phyloP scores from a whole-genome alignment of 345 rosid species.

The Passiflora organensis region DNA sequence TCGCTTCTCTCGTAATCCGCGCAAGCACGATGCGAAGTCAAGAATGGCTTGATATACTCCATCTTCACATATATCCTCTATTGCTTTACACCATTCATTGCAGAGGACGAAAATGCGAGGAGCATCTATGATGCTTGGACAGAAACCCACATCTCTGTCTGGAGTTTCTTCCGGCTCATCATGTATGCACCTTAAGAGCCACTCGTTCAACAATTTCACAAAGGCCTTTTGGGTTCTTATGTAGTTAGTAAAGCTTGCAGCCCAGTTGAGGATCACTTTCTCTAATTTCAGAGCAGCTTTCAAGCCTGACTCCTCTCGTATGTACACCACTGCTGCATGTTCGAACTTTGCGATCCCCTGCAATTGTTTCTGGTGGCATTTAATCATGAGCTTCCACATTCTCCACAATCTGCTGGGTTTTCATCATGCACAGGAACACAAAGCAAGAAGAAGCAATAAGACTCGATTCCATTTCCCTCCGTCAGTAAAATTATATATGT shows the following conservation, averaged over 20 bases:
- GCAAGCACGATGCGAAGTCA: constrained; percentile 22
- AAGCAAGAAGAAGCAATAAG: background rate
- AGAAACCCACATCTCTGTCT: constrained; percentile 8
- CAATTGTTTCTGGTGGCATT: background rate
- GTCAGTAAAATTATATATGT: no score
- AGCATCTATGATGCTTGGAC: constrained; percentile 24
- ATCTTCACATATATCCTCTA: constrained; percentile 18
- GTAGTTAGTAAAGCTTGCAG: constrained; percentile 23
- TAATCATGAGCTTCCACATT: background rate
- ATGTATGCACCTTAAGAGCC: constrained; percentile 31
- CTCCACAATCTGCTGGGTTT: background rate
- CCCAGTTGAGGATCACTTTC: constrained; percentile 7
- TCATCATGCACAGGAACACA: background rate
- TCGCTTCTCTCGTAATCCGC: constrained; percentile 27
- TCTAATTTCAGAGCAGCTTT: background rate
- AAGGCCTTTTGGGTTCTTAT: constrained; percentile 27
- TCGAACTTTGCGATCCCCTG: background rate
- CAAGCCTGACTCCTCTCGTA: background rate
- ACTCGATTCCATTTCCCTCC: no score
- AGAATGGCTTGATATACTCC: constrained; percentile 26
- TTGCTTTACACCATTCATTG: constrained; percentile 28
- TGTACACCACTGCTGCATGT: background rate
- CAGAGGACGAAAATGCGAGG: constrained; percentile 28
- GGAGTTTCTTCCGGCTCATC: constrained; percentile 18
- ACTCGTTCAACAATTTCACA: constrained; percentile 25